Evolutionary conservation across 2,329 filamentous ascomycete species (phyloP).

Genomic region (Calonectria pseudoreteaudii): DNA sequence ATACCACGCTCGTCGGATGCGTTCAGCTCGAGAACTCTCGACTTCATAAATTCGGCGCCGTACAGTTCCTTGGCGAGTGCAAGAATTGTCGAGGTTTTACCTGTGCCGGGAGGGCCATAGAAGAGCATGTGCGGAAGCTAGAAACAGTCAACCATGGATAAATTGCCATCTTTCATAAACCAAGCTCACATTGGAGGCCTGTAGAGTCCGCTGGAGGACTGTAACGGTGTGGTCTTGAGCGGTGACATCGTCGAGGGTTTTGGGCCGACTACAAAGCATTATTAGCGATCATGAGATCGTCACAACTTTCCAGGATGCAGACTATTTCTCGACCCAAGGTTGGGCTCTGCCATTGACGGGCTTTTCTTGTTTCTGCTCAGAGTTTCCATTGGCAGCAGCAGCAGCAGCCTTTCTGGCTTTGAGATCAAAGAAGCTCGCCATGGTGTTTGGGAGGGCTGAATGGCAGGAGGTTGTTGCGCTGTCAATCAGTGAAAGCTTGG

Average conservation of each 20-base stretch:
- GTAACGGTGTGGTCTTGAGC: slow-evolving; percentile 98
- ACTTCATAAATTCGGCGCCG: slow-evolving; percentile 91
- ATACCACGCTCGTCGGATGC: slow-evolving; percentile 99
- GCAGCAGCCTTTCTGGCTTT: slow-evolving; percentile 88
- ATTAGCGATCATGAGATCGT: slow-evolving; percentile 21
- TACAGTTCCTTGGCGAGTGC: slow-evolving; percentile 98
- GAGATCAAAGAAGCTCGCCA: slow-evolving; percentile 96
- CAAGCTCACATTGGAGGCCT: slow-evolving; percentile 85
- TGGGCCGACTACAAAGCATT: slow-evolving; percentile 77
- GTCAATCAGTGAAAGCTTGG: neutral
- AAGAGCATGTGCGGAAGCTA: slow-evolving; percentile 97
- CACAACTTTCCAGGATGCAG: slow-evolving; percentile 44
- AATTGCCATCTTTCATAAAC: neutral
- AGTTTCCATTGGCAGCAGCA: slow-evolving; percentile 65
- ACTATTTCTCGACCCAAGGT: slow-evolving; percentile 99
- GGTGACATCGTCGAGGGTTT: slow-evolving; percentile 92
- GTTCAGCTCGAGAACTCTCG: slow-evolving; percentile 98
- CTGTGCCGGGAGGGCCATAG: slow-evolving; percentile 96
- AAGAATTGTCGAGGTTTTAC: slow-evolving; percentile 97
- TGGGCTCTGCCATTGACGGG: slow-evolving; percentile 74
- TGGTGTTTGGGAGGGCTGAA: slow-evolving; percentile 48
- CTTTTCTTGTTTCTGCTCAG: slow-evolving; percentile 74
- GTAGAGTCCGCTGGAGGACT: slow-evolving; percentile 90
- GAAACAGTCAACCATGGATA: slow-evolving; percentile 20
- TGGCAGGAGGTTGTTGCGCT: neutral